Percentiles rank a stretch among this genome's conserved stretches.
These are phyloP conservation scores for Fomes fomentarius DNA, from an alignment of 1,284 basidiomycete genomes.

Conservation along the genomic window DNA sequence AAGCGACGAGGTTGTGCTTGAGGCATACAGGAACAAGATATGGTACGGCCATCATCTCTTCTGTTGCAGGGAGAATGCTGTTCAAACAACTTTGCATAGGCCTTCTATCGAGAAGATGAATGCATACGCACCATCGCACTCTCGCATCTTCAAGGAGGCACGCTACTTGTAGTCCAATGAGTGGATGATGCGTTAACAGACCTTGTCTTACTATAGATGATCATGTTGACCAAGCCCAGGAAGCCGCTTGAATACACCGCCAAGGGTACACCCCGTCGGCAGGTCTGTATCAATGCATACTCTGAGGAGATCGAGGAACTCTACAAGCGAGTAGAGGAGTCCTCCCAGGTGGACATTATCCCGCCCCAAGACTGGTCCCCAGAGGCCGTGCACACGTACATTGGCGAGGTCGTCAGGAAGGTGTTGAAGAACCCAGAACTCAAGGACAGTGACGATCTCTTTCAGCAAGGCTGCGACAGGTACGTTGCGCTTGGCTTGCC, in stretches of 20 bases:
- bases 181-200: background rate
- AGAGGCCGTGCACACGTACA: conserved; percentile 22
- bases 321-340: conserved; percentile 32
- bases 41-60: conserved; percentile 26
- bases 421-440: conserved; percentile 23
- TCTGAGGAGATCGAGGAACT: conserved; percentile 33
- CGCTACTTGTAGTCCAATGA: background rate
- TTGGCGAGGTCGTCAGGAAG: conserved; percentile 28
- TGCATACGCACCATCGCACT: conserved; percentile 40
- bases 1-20: conserved; percentile 24
- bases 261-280: conserved; percentile 35
- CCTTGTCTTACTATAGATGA: conserved; percentile 27
- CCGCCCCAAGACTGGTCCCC: conserved; percentile 30
- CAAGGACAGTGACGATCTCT: conserved; percentile 23
- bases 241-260: conserved; percentile 38
- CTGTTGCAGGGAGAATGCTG: background rate
- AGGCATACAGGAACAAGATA: conserved; percentile 32
- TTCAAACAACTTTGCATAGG: conserved; percentile 36
- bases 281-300: conserved; percentile 35
- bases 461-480: conserved; percentile 43
- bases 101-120: conserved; percentile 40
- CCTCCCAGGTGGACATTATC: conserved; percentile 21
- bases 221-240: conserved; percentile 27
- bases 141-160: conserved; percentile 40
- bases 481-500: background rate